phyloP scores from a whole-genome alignment of 352 stramenopile species.

The Pythium phragmiticola region DNA sequence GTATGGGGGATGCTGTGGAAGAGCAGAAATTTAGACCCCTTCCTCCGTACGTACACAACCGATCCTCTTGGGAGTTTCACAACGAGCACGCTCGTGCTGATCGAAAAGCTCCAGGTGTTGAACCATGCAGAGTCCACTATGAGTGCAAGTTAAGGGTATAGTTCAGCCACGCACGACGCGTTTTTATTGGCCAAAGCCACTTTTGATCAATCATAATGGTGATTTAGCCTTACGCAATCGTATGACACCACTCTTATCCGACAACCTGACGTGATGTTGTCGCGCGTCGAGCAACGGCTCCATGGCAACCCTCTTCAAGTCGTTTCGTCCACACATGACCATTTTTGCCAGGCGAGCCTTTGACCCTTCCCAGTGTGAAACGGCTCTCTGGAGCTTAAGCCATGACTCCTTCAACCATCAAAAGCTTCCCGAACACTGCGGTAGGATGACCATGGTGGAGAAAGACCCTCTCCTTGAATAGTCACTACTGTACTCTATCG shows the following conservation, averaged over 20 bases:
- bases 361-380: constrained; percentile 2
- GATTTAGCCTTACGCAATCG: neutral
- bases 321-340: neutral
- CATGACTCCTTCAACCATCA: neutral
- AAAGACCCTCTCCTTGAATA: neutral
- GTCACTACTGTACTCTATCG: too few species aligned
- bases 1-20: neutral
- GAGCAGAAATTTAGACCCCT: neutral
- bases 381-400: neutral
- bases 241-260: constrained; percentile 3
- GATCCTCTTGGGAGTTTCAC: neutral
- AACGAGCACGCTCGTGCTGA: constrained; percentile 3
- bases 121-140: neutral
- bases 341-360: constrained; percentile 10
- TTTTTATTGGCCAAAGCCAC: constrained; percentile 5
- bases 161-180: neutral
- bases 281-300: constrained; percentile 10
- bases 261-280: constrained; percentile 10
- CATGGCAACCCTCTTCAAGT: neutral
- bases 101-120: constrained; percentile 1
- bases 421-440: neutral
- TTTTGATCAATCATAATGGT: neutral
- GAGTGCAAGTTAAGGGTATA: neutral
- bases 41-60: neutral
- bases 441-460: neutral